Evolutionary conservation across 352 stramenopile species (phyloP), one percentile per base, ranked within the genome.

Genomic region (Phytophthora nicotianae): DNA sequence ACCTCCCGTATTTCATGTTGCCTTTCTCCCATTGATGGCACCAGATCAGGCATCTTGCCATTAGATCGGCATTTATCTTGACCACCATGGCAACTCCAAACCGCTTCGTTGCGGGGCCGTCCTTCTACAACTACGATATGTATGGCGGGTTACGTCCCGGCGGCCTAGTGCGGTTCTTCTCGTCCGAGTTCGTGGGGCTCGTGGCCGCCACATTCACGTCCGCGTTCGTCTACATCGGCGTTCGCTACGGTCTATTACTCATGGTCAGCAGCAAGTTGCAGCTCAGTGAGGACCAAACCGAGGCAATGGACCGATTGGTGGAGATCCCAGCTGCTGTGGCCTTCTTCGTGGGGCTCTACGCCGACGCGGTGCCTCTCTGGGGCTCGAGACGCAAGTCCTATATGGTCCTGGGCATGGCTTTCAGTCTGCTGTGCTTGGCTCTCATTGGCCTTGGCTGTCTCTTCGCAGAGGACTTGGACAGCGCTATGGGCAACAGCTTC

Each of bases 381-480:
- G 82, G 86, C 24, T 81, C 78, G n/a, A 80, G 82, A 19, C 74
- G 88, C 48, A 95, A 93, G 72, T 74, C 85, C 8, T 97, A 97
- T 72, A 92, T 96, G 74, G 62, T 88, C 7, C 37, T 91, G 14
- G 89, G 89, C 1, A 63, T 84, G 56, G n/a, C 60, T 3, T 54
- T 82, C 6, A 82, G 73, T 51, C 58, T 77, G 11, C 17, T 69
- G 47, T 70, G 62, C 23, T 37, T 75, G 26, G 20, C 42, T 17
- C 5, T 62, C 0, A 56, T 75, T 16, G 63, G 68, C 2, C 43
- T 75, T 7, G 68, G 68, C 49, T 72, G 58, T 40, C 33, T 72
- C 33, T 75, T 75, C 43, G 65, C 58, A 5, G 38, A 61, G 5
- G 37, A 56, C 5, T 20, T 69, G 8, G 20, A 65, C 1, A 43